Evolutionary conservation across 139 green algal genomes (phyloP), one percentile per base, ranked within the genome.

Genomic region (Eudorina sp.): DNA sequence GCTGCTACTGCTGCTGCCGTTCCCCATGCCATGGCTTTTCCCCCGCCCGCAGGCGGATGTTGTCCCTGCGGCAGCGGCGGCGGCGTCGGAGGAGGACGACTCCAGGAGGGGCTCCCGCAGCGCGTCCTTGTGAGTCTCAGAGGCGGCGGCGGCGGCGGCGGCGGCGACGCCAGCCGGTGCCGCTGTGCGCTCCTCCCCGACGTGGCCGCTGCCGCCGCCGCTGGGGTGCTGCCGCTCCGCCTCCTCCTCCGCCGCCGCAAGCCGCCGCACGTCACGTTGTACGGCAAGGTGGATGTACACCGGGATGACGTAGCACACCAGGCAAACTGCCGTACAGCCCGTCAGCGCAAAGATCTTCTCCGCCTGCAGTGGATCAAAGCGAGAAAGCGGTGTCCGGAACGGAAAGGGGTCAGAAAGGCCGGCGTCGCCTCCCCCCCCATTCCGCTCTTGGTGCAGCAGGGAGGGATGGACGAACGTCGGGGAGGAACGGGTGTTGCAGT

Each of bases 341-440:
- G 94, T 95, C 34, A 97, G 84, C 18, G 92, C 89, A 43, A 96
- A 94, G 31, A 96, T 92, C 79, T 96, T 94, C 84, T 94, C 93
- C 5, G 93, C 91, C 76, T 78, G 43, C 23, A 16, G 43, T 23
- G 48, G 48, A 55, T 21, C 48, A 9, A 55, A 55, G 13, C 48
- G 11, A 55, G n/a, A n/a, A n/a, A 11, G 55, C 5, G 23, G 55
- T 6, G 55, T 66, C 29, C 29, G 55, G 4, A 66, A 66, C 55
- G 55, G n/a, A n/a, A n/a, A n/a, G n/a, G n/a, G n/a, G n/a, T n/a
- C n/a, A n/a, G n/a, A n/a, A n/a, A n/a, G n/a, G n/a, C n/a, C n/a
- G n/a, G n/a, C n/a, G n/a, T n/a, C n/a, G n/a, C n/a, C n/a, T n/a
- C n/a, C n/a, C n/a, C n/a, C n/a, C n/a, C n/a, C n/a, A n/a, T n/a